Base-by-base conservation (phyloP, 2,329 filamentous ascomycete genomes). In the Aspergillus sp. region DNA sequence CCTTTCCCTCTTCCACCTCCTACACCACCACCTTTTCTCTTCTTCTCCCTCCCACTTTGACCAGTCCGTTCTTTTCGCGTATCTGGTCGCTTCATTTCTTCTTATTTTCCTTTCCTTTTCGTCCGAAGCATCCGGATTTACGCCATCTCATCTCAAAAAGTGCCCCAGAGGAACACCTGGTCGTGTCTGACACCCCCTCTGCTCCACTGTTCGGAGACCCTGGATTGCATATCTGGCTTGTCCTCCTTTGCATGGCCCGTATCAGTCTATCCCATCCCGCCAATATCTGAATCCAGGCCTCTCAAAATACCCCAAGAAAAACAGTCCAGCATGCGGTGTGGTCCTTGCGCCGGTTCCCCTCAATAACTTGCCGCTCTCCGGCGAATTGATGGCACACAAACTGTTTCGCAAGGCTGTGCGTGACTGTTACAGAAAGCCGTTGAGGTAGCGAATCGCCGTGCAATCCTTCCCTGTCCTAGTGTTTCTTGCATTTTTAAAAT, bases 351-450 rank as follows among this genome's bases (percentile, higher is more conserved):
- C 47, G 47, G 48, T 53, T 50, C 51, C 53, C 36, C 55, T 59
- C 52, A 49, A 56, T 61, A 59, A 58, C 22, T 59, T 60, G 57
- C 57, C 57, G 54, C 52, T 54, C 46, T 45, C 51, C 54, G 58
- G 58, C 57, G 54, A 50, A 58, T 59, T 59, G 50, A 60, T 62
- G 58, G 54, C 54, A 55, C 58, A 56, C 49, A 55, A 53, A 48
- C 49, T 40, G 41, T 54, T 56, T 55, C 44, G 44, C 48, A 58
- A 57, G 50, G 47, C 59, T 51, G 47, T 47, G 49, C 47, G 45
- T 51, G 33, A 54, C 44, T 51, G 52, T 53, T 54, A 51, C 47
- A 53, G 42, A 57, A 49, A 48, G 45, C 44, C 49, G 46, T 49
- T 50, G 41, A 52, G 36, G 35, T 49, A 54, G 49, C 44, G 45